Percentiles rank a stretch among this genome's conserved stretches.
Conservation (phyloP, 2,329 filamentous ascomycete genomes). For the Monosporascus cannonballus region DNA sequence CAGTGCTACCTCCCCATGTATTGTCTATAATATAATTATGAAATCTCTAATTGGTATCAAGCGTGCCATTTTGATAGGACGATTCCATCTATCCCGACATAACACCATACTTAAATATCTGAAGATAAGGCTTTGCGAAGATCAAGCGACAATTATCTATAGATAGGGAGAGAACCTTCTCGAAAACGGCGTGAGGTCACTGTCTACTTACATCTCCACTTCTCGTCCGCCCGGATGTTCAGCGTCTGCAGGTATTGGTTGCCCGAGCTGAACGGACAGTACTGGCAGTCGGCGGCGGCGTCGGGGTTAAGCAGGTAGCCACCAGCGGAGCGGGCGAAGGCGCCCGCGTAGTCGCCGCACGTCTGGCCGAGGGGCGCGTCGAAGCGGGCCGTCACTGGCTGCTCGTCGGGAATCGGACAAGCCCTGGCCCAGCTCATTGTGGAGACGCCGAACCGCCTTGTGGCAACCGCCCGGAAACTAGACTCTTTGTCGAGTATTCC, state of each 20-base stretch:
- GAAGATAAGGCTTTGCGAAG: too few species aligned
- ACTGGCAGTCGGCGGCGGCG: slow-evolving; percentile 56
- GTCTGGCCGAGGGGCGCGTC: slow-evolving; percentile 58
- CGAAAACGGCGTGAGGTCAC: too few species aligned
- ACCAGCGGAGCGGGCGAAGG: slow-evolving; percentile 43
- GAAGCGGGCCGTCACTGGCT: slow-evolving; percentile 35
- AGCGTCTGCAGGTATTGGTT: slow-evolving; percentile 58
- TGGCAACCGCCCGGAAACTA: slow-evolving; percentile 31
- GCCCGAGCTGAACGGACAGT: slow-evolving; percentile 55
- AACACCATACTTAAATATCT: too few species aligned
- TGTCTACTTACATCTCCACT: slow-evolving; percentile 52
- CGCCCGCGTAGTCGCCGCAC: slow-evolving; percentile 57
- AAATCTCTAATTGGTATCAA: too few species aligned
- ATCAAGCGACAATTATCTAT: too few species aligned
- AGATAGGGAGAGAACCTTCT: neutral
- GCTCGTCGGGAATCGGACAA: slow-evolving; percentile 23
- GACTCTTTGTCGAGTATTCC: slow-evolving; percentile 35
- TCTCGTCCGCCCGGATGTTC: slow-evolving; percentile 46
- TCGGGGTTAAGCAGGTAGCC: slow-evolving; percentile 61
- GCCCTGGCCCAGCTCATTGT: slow-evolving; percentile 17
- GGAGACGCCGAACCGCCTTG: slow-evolving; percentile 16
- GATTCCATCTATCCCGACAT: too few species aligned
- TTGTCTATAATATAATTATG: too few species aligned
- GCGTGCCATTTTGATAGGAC: too few species aligned
- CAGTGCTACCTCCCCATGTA: too few species aligned